Evolutionary conservation across 2,329 filamentous ascomycete species (phyloP), one percentile per base, ranked within the genome.

Genomic region (Emmonsiellopsis sp.): DNA sequence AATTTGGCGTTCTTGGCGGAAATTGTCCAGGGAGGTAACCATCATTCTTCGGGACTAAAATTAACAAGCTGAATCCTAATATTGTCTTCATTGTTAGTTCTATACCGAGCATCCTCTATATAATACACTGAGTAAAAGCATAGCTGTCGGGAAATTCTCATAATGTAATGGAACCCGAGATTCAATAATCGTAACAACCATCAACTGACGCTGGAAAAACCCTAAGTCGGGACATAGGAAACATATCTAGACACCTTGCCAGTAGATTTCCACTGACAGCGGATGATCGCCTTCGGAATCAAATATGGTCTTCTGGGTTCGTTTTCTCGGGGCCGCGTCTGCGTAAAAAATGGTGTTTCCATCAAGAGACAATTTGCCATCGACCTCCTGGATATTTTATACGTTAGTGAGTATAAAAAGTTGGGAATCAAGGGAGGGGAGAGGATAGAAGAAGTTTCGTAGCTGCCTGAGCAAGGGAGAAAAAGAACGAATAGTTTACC

Each of bases 281-380:
- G 61, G 61, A 54, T 71, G 69, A 1, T 62, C 61, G 6, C 3
- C 35, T 32, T 10, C 13, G 1, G 68, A 65, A 35, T 62, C 62
- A 49, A 64, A 72, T 35, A 72, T 55, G 38, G 59, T 59, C 55
- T 68, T 70, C 48, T 71, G 65, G 5, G 61, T 61, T 10, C 57
- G 59, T 3, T 68, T 68, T 53, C 68, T 70, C 37, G 69, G 69
- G 11, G 63, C 60, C 40, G 68, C 67, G 37, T 71, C 68, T 6
- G 69, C 68, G 54, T 64, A 71, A 55, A 72, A 72, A 13, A 62
- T 66, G 5, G 66, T 68, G 52, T 66, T 69, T 40, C 61, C 66
- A 13, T 60, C 50, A 48, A 68, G 71, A 26, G 60, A 54, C 26
- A 72, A 61, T 38, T 66, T 68, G 30, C 59, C 62, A 43, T 67